Base-by-base conservation (phyloP, 805 yeast species). In the Phaffomyces antillensis region DNA sequence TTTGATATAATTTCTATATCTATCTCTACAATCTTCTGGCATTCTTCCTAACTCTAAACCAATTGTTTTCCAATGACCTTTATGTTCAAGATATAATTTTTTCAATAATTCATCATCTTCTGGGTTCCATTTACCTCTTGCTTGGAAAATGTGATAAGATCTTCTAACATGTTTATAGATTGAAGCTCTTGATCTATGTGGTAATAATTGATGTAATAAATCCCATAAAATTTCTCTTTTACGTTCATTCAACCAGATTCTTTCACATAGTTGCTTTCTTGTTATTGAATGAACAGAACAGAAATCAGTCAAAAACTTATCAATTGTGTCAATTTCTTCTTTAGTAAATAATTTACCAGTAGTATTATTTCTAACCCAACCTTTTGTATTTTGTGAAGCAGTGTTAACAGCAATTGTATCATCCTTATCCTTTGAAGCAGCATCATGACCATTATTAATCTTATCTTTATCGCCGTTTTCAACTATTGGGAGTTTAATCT, bases 11-110 rank as follows among this genome's bases (percentile, higher is more conserved):
- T 91, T 91, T 63, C 98, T 74, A 96, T 96, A 91, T 55, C 98
- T 73, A 62, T 91, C 98, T 54, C 98, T 75, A 63, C 97, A 90
- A 65, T 91, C 98, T 59, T 91, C 98, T 0, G 98, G 97, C 98
- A 91, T 91, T 56, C 98, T 72, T 13, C 86, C 87, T 77, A 91
- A 71, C 8, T 70, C 68, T 43, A 74, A 74, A 8, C 97, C 97
- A 48, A 91, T 86, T 36, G 72, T 70, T 53, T 87, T 87, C 98
- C 98, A 91, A 58, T 85, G 88, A 16, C 93, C 88, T 47, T 81
- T 87, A 53, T 78, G 76, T 24, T 80, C 78, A 10, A 73, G 63
- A 11, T 86, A 86, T 42, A 86, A 66, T 43, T 72, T 73, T 2
- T 79, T 78, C 43, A 91, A 69, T 40, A 73, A 72, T 34, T 67